A percentile compares a stretch with the other conserved stretches of the same genome.
phyloP scores from a whole-genome alignment of 2,329 filamentous ascomycete species.

The Metarhizium sp. region DNA sequence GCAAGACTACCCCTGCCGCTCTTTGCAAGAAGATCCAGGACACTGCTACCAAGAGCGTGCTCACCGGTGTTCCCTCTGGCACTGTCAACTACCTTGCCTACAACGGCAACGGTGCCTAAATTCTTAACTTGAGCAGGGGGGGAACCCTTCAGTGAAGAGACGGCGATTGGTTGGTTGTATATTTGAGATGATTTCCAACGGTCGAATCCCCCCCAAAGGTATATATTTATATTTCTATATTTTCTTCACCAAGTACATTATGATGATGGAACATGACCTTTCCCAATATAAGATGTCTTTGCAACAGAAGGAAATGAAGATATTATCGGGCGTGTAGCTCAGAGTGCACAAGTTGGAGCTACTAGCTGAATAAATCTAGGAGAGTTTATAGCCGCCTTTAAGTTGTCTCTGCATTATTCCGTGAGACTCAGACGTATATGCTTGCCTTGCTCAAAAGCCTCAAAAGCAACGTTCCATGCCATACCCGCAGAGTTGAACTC shows the following conservation, averaged over 20 bases:
- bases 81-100: constrained; percentile 17
- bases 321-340: no score
- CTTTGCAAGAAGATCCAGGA: constrained; percentile 5
- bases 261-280: neutral
- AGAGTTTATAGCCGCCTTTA: no score
- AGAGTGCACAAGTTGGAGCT: no score
- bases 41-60: constrained; percentile 7
- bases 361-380: no score
- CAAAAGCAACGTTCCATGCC: no score
- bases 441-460: no score
- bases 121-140: neutral
- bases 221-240: neutral
- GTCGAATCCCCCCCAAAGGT: neutral
- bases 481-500: no score
- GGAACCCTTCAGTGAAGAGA: neutral
- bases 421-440: no score
- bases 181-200: neutral
- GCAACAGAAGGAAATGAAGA: no score
- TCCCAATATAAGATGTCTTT: no score
- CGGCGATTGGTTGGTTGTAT: neutral
- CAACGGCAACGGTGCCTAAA: constrained; percentile 11
- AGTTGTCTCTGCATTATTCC: no score
- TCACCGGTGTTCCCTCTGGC: constrained; percentile 15
- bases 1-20: constrained; percentile 13
- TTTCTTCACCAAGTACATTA: neutral